These are phyloP conservation scores for Thermothielavioides terrestris DNA, from an alignment of 495 filamentous ascomycete genomes.

Conservation along the genomic window DNA sequence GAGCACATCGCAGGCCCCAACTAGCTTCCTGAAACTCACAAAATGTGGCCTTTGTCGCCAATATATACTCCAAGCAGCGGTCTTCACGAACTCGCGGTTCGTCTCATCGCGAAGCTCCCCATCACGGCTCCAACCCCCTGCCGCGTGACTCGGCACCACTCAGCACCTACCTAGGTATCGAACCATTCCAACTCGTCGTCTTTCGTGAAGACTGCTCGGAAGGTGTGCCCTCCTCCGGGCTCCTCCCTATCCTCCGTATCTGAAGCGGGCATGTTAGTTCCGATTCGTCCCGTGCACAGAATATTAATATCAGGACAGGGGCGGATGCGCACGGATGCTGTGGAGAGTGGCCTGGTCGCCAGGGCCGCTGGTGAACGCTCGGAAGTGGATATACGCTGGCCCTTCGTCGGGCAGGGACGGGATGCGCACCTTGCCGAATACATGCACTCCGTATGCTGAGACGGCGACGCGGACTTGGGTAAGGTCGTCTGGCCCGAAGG, in stretches of 20 bases:
- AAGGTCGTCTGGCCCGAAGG: conserved; percentile 40
- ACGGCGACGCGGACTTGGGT: conserved; percentile 41
- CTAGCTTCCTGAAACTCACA: too few species aligned
- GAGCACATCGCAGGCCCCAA: background rate
- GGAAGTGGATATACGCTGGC: conserved; percentile 41
- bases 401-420: conserved; percentile 35
- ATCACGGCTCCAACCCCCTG: too few species aligned
- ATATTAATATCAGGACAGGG: background rate
- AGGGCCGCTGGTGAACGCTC: conserved; percentile 42
- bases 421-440: conserved; percentile 49
- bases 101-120: too few species aligned
- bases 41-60: too few species aligned
- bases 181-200: conserved; percentile 50
- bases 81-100: too few species aligned
- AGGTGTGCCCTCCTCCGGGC: conserved; percentile 35
- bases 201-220: conserved; percentile 45
- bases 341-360: conserved; percentile 42
- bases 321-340: conserved; percentile 28
- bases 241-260: conserved; percentile 28
- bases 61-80: too few species aligned
- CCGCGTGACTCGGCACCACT: too few species aligned
- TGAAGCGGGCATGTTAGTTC: background rate
- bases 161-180: conserved; percentile 45
- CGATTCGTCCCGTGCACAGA: too few species aligned
- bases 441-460: conserved; percentile 47